Conservation (phyloP, 306 rosid species). For the Comarum palustre region DNA sequence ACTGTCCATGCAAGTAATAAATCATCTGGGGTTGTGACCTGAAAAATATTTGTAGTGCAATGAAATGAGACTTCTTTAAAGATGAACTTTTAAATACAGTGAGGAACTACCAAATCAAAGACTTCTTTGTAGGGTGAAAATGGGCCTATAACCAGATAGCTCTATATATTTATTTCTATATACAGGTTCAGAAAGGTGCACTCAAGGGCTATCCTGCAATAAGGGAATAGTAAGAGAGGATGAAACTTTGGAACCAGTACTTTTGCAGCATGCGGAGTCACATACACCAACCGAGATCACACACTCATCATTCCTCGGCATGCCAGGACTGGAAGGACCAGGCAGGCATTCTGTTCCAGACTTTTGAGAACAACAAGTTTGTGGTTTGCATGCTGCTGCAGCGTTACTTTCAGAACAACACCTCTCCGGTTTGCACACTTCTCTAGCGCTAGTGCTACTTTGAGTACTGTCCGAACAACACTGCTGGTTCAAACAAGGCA, state of each 20-base stretch:
- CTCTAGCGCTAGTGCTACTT: not conserved
- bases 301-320: conserved; percentile 26
- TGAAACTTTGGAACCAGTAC: not conserved
- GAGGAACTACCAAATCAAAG: not conserved
- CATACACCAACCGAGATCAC: conserved; percentile 19
- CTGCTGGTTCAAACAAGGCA: conserved; percentile 35
- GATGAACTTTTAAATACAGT: not conserved
- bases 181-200: not conserved
- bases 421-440: conserved; percentile 29
- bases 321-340: conserved; percentile 26
- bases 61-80: not conserved
- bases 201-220: not conserved
- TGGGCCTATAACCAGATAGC: too few species aligned
- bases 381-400: conserved; percentile 18
- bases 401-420: conserved; percentile 41
- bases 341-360: conserved; percentile 36
- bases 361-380: conserved; percentile 35
- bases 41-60: conserved; percentile 28
- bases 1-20: conserved; percentile 57
- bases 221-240: not conserved
- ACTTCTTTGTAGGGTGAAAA: too few species aligned
- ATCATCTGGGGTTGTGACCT: conserved; percentile 98
- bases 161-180: too few species aligned
- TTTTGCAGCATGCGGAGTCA: conserved; percentile 31
- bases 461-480: conserved; percentile 42